These are phyloP conservation scores for Colletotrichum australisinense DNA, from an alignment of 2,329 filamentous ascomycete genomes.

Conservation along the genomic window DNA sequence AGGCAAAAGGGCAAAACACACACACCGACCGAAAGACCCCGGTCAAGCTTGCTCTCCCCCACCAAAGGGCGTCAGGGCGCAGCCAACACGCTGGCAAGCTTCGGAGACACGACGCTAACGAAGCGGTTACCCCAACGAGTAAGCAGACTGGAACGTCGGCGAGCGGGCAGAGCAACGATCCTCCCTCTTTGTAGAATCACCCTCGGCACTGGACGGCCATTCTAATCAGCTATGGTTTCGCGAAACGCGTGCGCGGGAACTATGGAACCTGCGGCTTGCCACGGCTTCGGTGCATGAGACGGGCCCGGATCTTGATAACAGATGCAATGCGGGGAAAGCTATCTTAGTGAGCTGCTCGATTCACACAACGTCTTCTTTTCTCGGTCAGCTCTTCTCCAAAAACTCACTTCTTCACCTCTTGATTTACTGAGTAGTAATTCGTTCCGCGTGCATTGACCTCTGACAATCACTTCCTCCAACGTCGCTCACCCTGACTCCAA, in stretches of 20 bases:
- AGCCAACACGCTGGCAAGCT: background rate
- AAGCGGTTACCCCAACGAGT: conserved; percentile 25
- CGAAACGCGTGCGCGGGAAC: background rate
- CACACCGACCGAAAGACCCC: background rate
- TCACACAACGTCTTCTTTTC: background rate
- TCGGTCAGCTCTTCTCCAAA: background rate
- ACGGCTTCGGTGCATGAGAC: conserved; percentile 7
- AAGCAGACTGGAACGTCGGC: conserved; percentile 1
- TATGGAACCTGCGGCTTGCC: conserved; percentile 20
- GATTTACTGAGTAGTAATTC: background rate
- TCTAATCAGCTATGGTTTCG: background rate
- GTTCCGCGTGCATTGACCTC: conserved; percentile 9
- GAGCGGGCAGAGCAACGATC: background rate
- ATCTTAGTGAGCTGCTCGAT: background rate
- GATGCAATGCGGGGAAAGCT: conserved; percentile 25
- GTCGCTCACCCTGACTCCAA: background rate
- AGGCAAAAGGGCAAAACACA: background rate
- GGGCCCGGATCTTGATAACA: conserved; percentile 18
- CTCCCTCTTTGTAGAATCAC: background rate
- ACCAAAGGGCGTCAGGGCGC: background rate
- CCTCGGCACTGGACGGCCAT: conserved; percentile 7
- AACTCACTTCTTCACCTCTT: background rate
- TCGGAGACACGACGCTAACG: conserved; percentile 9
- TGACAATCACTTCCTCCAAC: background rate
- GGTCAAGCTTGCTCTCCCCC: background rate